Evolutionary conservation across 345 rosid species (phyloP).

Genomic region (Salix koriyanagi): DNA sequence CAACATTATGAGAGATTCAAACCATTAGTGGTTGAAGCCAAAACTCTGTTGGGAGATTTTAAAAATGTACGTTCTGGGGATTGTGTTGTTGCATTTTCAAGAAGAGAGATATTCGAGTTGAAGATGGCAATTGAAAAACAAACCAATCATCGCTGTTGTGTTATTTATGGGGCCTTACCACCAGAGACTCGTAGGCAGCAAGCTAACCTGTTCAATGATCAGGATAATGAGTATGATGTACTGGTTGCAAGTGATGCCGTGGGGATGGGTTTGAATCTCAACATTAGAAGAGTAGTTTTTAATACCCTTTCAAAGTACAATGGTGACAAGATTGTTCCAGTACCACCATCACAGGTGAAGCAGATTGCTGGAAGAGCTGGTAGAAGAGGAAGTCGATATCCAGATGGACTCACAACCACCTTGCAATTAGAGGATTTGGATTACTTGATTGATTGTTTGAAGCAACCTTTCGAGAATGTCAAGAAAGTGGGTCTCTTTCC

Average conservation of each 20-base stretch:
- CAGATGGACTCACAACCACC: conserved; percentile 86
- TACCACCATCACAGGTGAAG: conserved; percentile 83
- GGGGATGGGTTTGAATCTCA: conserved; percentile 94
- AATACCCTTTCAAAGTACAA: conserved; percentile 69
- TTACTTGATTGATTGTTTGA: conserved; percentile 76
- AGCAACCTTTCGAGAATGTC: conserved; percentile 78
- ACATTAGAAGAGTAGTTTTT: conserved; percentile 85
- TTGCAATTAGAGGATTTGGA: conserved; percentile 62
- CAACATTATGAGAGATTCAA: conserved; percentile 84
- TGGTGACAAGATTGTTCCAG: conserved; percentile 77
- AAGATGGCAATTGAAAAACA: conserved; percentile 83
- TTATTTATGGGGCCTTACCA: conserved; percentile 91
- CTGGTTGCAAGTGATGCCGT: conserved; percentile 96
- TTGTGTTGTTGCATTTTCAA: conserved; percentile 86
- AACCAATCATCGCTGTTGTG: conserved; percentile 82
- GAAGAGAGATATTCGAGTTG: conserved; percentile 92
- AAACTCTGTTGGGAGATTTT: conserved; percentile 76
- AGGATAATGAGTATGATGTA: conserved; percentile 85
- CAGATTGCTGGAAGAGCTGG: conserved; percentile 99
- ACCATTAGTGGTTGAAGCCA: conserved; percentile 83
- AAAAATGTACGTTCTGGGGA: conserved; percentile 74
- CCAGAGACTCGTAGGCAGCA: conserved; percentile 95
- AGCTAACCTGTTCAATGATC: conserved; percentile 81
- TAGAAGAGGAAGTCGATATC: conserved; percentile 81
- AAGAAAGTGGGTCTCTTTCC: conserved; percentile 85